A percentile compares a stretch with the other conserved stretches of the same genome.
Evolutionary conservation across 2,329 filamentous ascomycete genomes (phyloP).

Genomic region (Penicillium sp.): DNA sequence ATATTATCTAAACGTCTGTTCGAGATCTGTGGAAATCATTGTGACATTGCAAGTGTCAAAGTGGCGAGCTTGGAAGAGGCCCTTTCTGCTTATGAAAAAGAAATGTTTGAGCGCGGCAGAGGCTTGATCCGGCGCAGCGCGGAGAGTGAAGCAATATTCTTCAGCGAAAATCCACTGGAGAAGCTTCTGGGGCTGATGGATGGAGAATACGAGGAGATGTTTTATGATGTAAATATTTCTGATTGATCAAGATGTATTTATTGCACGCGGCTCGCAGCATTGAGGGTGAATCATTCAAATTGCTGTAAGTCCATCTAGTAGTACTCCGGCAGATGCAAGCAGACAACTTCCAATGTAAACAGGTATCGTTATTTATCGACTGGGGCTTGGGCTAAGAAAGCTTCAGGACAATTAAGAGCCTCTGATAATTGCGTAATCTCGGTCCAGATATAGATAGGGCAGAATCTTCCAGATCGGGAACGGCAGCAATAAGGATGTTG

Average conservation of each 20-base stretch:
- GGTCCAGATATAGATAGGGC: no score
- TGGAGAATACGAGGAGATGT: not conserved
- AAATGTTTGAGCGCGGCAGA: constrained; percentile 11
- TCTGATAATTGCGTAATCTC: not conserved
- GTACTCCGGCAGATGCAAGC: no score
- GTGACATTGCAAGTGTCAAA: not conserved
- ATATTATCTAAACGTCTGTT: not conserved
- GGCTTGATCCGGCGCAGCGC: constrained; percentile 8
- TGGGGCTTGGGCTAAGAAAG: no score
- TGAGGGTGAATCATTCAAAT: no score
- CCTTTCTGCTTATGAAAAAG: constrained; percentile 8
- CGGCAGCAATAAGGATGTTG: no score
- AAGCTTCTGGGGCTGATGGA: not conserved
- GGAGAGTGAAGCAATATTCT: constrained; percentile 4
- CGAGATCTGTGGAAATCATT: not conserved
- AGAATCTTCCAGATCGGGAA: no score
- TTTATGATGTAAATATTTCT: not conserved
- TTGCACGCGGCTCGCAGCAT: no score
- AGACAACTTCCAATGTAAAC: no score
- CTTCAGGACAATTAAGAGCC: no score
- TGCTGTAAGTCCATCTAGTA: no score
- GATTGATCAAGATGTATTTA: not conserved
- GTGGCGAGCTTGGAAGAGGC: not conserved
- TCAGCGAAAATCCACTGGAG: constrained; percentile 1
- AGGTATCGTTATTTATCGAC: no score